Base-by-base conservation (phyloP, 495 filamentous ascomycete species). In the Pseudevernia furfuracea region DNA sequence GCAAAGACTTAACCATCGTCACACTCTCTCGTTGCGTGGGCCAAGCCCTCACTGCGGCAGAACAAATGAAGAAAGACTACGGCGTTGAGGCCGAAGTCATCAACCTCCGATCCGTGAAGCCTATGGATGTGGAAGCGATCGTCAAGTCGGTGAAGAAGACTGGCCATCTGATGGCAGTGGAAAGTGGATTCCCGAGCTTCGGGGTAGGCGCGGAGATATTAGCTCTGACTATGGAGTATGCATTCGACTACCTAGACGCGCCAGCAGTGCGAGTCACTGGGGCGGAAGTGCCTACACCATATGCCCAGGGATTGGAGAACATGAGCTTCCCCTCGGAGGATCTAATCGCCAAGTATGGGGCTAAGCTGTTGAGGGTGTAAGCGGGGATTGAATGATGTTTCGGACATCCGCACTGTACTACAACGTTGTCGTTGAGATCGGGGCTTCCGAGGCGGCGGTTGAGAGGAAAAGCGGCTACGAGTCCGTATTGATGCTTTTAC, bases 141-240 rank as follows among this genome's bases (percentile, higher is more conserved):
- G 83, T 96, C 73, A 90, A 93, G 76, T 96, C 91, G 19, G 88
- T 97, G 73, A 96, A 97, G 87, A 98, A 98, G 87, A 98, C 94
- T 30, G 89, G 89, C 73, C 88, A 87, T 72, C 83, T 98, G 65
- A 85, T 98, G 78, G 86, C 85, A 34, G 90, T 98, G 65, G 94
- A 97, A 79, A 96, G 91, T 53, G 94, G 95, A 65, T 98, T 92
- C 85, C 94, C 94, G 62, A 87, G 88, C 73, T 97, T 91, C 71
- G 94, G 94, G 71, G 91, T 98, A 66, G 81, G 85, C 59, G 85
- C 91, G 61, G 94, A 98, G 81, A 89, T 98, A 71, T 82, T 98
- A 44, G 94, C 94, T 56, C 80, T 96, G 48, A 87, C 90, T 62
- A 95, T 95, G 89, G 94, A 98, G 78, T 97, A 97, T 76, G 93